Evolutionary conservation across 2,329 filamentous ascomycete species (phyloP).

Genomic region (Aspergillus sp.): DNA sequence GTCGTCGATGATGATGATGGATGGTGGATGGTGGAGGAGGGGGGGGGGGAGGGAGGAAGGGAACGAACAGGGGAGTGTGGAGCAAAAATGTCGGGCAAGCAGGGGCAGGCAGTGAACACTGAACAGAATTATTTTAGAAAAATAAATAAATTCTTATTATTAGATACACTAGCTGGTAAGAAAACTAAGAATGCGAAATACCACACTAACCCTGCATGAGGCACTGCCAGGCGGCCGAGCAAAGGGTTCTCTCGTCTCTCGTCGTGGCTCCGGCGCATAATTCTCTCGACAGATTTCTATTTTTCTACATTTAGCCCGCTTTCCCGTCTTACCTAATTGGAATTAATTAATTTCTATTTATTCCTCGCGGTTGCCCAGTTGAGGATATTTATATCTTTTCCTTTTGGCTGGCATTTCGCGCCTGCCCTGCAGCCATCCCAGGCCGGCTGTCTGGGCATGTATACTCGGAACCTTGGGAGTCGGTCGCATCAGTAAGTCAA

Average conservation of each 20-base stretch:
- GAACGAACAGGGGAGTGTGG: neutral
- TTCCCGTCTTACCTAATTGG: neutral
- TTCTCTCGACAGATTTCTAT: neutral
- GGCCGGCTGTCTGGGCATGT: neutral
- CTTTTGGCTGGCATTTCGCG: conserved; percentile 8
- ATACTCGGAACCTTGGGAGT: neutral
- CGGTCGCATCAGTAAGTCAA: neutral
- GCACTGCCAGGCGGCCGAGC: conserved; percentile 6
- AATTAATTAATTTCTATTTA: conserved; percentile 8
- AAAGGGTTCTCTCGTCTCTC: neutral
- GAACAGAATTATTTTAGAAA: neutral
- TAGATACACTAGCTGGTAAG: conserved; percentile 2
- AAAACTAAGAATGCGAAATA: neutral
- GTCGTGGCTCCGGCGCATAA: too few species aligned
- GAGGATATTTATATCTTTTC: conserved; percentile 1
- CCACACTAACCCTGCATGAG: conserved; percentile 11
- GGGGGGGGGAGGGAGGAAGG: neutral
- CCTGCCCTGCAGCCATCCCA: conserved; percentile 2
- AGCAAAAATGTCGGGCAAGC: conserved; percentile 14
- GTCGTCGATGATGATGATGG: conserved; percentile 17
- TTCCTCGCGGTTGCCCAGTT: conserved; percentile 3
- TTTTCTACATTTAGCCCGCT: conserved; percentile 4
- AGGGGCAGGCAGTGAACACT: conserved; percentile 18
- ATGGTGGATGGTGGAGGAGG: conserved; percentile 9
- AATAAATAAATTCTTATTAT: conserved; percentile 7